A percentile compares a stretch with the other conserved stretches of the same genome.
Conservation (phyloP, 1,139 yeast species). For the Saccharomycopsis crataegensis region DNA sequence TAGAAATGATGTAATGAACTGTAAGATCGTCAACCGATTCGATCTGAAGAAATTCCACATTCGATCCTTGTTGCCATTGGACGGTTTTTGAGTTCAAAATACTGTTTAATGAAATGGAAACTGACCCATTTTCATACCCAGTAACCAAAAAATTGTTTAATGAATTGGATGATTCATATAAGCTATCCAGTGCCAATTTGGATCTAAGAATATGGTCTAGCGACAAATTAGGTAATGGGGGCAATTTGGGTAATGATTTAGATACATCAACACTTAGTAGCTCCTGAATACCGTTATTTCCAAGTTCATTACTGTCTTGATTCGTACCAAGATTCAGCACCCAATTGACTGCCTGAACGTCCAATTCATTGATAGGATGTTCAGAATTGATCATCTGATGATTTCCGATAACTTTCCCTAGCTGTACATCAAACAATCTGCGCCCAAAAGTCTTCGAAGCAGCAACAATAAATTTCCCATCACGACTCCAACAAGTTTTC, state of each 20-base stretch:
- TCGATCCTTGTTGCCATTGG: neutral
- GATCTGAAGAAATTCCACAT: neutral
- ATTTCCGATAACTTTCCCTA: constrained; percentile 7
- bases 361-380: constrained; percentile 20
- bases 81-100: constrained; percentile 24
- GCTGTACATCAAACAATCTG: constrained; percentile 7
- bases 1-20: constrained; percentile 13
- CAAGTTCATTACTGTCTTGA: neutral
- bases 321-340: neutral
- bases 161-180: constrained; percentile 25
- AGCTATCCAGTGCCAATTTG: constrained; percentile 26
- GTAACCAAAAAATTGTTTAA: constrained; percentile 28
- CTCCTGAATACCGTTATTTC: neutral
- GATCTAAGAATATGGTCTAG: constrained; percentile 23
- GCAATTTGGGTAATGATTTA: constrained; percentile 31
- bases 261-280: constrained; percentile 24
- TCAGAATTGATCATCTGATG: constrained; percentile 24
- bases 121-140: constrained; percentile 24
- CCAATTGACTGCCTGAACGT: constrained; percentile 25
- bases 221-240: constrained; percentile 28
- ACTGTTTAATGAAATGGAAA: constrained; percentile 29
- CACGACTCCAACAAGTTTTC: constrained; percentile 31
- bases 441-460: constrained; percentile 1
- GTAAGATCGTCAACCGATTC: neutral
- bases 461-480: constrained; percentile 25